Evolutionary conservation across 495 filamentous ascomycete genomes (phyloP).

Genomic region (Aspergillus saccharolyticus): DNA sequence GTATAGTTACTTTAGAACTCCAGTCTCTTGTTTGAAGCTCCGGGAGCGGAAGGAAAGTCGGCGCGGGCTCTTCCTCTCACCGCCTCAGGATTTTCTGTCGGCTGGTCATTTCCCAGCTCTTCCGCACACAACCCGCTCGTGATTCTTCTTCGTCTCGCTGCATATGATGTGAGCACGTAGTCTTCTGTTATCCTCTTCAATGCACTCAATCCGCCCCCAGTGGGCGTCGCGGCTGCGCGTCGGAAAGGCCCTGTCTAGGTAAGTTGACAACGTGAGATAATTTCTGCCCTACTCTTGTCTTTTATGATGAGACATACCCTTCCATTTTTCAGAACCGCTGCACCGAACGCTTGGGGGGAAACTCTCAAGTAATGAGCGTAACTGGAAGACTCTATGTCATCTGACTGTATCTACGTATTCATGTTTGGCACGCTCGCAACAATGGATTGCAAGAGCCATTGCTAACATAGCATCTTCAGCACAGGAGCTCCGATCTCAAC

Average conservation of each 20-base stretch:
- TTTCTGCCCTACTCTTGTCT: constrained; percentile 13
- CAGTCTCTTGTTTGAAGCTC: constrained; percentile 1
- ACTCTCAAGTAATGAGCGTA: constrained; percentile 36
- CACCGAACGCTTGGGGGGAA: constrained; percentile 64
- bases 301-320: constrained; percentile 49
- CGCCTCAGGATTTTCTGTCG: constrained; percentile 15
- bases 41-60: constrained; percentile 11
- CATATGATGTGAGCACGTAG: constrained; percentile 16
- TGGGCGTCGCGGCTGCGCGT: constrained; percentile 27
- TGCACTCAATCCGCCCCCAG: constrained; percentile 37
- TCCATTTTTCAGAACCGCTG: constrained; percentile 78
- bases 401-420: constrained; percentile 14
- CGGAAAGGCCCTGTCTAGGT: constrained; percentile 29
- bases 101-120: constrained; percentile 6
- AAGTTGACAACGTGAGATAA: constrained; percentile 22
- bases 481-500: constrained; percentile 19
- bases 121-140: constrained; percentile 11
- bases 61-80: constrained; percentile 5
- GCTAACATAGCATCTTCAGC: constrained; percentile 21
- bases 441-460: background rate
- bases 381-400: constrained; percentile 26
- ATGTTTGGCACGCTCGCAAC: background rate
- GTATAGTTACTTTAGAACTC: background rate
- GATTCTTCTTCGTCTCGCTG: constrained; percentile 9
- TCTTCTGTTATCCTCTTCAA: constrained; percentile 17